A percentile compares a stretch with the other conserved stretches of the same genome.
Evolutionary conservation across 1,139 yeast species (phyloP).

Genomic region (Schwanniomyces etchellsii): DNA sequence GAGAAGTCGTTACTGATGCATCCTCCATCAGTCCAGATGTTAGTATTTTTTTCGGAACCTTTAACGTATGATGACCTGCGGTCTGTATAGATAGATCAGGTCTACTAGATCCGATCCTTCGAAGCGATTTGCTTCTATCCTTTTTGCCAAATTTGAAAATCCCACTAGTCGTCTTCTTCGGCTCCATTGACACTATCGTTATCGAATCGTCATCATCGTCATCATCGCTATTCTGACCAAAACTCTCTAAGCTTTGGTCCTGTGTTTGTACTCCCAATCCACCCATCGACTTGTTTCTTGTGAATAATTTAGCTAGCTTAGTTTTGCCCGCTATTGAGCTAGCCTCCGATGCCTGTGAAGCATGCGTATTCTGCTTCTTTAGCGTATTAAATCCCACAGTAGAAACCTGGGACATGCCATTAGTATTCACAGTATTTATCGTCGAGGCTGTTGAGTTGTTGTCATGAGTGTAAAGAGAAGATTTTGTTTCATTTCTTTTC

Average conservation of each 20-base stretch:
- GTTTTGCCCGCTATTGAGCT: constrained; percentile 19
- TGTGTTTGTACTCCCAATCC: constrained; percentile 7
- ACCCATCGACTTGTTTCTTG: constrained; percentile 25
- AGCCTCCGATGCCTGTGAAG: constrained; percentile 21
- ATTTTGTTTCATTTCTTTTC: constrained; percentile 3
- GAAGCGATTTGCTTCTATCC: constrained; percentile 6
- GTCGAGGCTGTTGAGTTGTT: constrained; percentile 19
- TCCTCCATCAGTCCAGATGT: constrained; percentile 19
- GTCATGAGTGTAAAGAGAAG: constrained; percentile 13
- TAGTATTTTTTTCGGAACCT: constrained; percentile 22
- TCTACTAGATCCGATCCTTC: constrained; percentile 10
- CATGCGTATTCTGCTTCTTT: constrained; percentile 29
- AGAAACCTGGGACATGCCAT: constrained; percentile 23
- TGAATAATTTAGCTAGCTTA: constrained; percentile 29
- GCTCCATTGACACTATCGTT: constrained; percentile 2
- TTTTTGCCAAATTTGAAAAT: background rate
- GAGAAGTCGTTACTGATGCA: background rate
- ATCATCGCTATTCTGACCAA: constrained; percentile 6
- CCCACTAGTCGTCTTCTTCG: background rate
- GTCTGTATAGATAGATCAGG: constrained; percentile 29
- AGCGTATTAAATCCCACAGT: constrained; percentile 38
- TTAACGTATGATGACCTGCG: constrained; percentile 22
- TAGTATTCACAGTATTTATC: constrained; percentile 5
- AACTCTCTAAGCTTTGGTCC: constrained; percentile 6
- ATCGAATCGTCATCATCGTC: constrained; percentile 6